Evolutionary conservation across 768 basidiomycete genomes (phyloP), one percentile per base, ranked within the genome.

Genomic region (Solioccasus polychromus): DNA sequence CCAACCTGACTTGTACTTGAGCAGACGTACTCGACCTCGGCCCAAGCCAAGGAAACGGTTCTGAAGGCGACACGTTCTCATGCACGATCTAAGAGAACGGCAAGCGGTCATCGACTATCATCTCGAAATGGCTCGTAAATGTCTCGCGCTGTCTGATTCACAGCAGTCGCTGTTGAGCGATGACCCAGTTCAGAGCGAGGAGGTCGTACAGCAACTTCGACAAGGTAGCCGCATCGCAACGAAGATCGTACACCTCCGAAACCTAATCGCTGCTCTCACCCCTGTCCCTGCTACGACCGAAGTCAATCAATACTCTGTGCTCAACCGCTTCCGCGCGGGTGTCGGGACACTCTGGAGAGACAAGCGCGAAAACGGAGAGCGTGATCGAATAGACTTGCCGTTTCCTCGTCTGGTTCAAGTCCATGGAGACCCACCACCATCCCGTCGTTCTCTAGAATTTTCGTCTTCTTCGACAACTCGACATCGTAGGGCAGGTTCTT

Each of bases 251-350:
- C 59, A 61, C 40, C 50, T 61, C 30, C 55, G 38, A 37, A 52
- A 50, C 36, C n/a, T 48, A 29, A 45, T 47, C 45, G 46, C 59
- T 10, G 25, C 52, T 28, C 59, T 61, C 40, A 18, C 52, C 6
- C 59, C 55, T 22, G 35, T 60, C 31, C 59, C 59, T 8, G 56
- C 59, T 3, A 58, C 55, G 19, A 49, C 48, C 2, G 56, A 61
- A 37, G 18, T 10, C 18, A 43, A 52, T 9, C 48, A 44, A 7
- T 38, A 11, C 28, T 53, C 58, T 17, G 17, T 58, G 20, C 41
- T 58, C 31, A 41, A 55, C 44, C 51, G 57, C 30, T 48, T 61
- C 30, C 54, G 54, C 3, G 47, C 60, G 10, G 50, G 39, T 8
- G 51, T 60, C 23, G 51, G 48, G 39, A 47, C 45, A 3, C 39